Evolutionary conservation across 495 filamentous ascomycete species (phyloP).

Genomic region (Aspergillus panamensis): DNA sequence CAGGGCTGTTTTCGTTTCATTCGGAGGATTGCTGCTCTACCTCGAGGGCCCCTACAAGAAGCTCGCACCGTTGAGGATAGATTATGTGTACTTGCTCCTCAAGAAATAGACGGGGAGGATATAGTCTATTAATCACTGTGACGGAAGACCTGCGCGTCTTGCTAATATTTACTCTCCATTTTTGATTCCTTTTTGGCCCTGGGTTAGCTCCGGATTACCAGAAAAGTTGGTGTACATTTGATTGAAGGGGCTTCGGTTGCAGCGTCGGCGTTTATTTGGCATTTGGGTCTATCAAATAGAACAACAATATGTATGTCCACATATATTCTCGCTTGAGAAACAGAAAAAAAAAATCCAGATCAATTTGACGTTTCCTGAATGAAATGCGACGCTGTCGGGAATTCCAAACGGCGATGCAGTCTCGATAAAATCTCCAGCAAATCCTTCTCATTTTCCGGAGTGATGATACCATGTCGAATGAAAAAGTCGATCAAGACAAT

Average conservation of each 20-base stretch:
- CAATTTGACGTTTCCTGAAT: constrained; percentile 12
- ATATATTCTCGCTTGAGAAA: background rate
- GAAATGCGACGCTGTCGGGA: constrained; percentile 58
- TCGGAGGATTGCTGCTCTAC: constrained; percentile 84
- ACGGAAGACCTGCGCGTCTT: background rate
- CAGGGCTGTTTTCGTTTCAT: constrained; percentile 89
- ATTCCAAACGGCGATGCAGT: constrained; percentile 76
- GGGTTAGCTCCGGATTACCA: background rate
- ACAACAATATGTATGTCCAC: constrained; percentile 16
- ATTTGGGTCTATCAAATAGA: constrained; percentile 30
- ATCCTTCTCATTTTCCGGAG: constrained; percentile 74
- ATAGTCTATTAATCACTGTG: background rate
- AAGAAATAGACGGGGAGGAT: constrained; percentile 64
- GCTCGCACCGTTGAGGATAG: constrained; percentile 81
- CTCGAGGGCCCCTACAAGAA: constrained; percentile 95
- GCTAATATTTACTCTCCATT: background rate
- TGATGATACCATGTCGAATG: constrained; percentile 77
- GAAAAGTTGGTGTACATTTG: constrained; percentile 14
- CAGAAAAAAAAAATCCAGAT: background rate
- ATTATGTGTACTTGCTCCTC: constrained; percentile 87
- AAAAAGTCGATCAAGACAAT: constrained; percentile 87
- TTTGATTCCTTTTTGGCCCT: background rate
- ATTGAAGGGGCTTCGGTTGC: constrained; percentile 22
- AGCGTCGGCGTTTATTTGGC: constrained; percentile 33
- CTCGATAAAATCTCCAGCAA: constrained; percentile 73